These are phyloP conservation scores for Paraconiothyrium sp. DNA, from an alignment of 2,329 filamentous ascomycete species.

Conservation along the genomic window DNA sequence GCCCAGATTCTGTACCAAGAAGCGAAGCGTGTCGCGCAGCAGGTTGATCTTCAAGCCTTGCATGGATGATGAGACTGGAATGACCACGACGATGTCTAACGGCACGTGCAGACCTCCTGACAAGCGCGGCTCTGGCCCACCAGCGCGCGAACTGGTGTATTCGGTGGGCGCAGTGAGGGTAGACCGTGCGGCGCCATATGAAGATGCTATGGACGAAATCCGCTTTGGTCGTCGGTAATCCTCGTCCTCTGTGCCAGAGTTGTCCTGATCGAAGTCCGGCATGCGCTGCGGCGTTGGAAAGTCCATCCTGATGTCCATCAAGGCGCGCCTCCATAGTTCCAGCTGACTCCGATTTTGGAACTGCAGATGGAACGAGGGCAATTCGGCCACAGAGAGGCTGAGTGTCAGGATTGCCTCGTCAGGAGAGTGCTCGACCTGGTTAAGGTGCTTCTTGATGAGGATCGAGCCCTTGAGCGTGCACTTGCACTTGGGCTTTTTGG, in stretches of 20 bases:
- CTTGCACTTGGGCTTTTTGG: conserved; percentile 79
- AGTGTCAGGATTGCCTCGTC: conserved; percentile 89
- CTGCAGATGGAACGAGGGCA: conserved; percentile 92
- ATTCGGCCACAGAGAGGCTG: conserved; percentile 87
- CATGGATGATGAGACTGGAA: conserved; percentile 98
- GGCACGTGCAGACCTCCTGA: conserved; percentile 79
- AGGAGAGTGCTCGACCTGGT: conserved; percentile 77
- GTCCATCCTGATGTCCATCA: conserved; percentile 81
- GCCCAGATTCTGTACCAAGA: conserved; percentile 88
- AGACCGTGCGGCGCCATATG: conserved; percentile 83
- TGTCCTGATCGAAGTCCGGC: conserved; percentile 79
- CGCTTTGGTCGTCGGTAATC: conserved; percentile 76
- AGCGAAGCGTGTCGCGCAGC: conserved; percentile 88
- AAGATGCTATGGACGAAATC: conserved; percentile 85
- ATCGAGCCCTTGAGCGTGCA: conserved; percentile 97
- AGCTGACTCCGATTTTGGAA: conserved; percentile 86
- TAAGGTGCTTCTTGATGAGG: conserved; percentile 96
- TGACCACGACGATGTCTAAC: conserved; percentile 93
- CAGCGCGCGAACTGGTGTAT: conserved; percentile 75
- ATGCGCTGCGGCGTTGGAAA: conserved; percentile 67
- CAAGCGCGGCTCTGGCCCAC: conserved; percentile 55
- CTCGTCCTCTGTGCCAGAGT: conserved; percentile 87
- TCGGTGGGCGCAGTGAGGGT: conserved; percentile 90
- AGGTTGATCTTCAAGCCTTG: conserved; percentile 98
- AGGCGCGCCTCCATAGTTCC: conserved; percentile 87